A percentile compares a stretch with the other conserved stretches of the same genome.
Conservation (phyloP, 768 basidiomycete species). For the Termitomyces sp. region DNA sequence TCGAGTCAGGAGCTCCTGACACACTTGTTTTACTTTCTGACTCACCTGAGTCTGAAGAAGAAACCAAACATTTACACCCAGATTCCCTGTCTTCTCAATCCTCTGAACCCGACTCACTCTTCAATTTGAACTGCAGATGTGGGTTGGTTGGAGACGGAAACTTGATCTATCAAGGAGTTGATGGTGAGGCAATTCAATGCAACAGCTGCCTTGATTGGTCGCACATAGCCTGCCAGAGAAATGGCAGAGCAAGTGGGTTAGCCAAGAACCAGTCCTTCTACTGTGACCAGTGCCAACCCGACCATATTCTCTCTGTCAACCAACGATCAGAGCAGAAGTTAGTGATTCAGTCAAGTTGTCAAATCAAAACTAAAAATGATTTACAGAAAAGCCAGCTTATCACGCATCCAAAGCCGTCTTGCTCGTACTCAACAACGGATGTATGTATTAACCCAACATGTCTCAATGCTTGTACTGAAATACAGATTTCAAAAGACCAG, state of each 20-base stretch:
- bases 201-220: conserved; percentile 16
- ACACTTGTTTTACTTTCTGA: too few species aligned
- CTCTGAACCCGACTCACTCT: not conserved
- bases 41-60: too few species aligned
- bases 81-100: too few species aligned
- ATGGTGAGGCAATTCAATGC: conserved; percentile 18
- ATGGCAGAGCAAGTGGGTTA: conserved; percentile 13
- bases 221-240: conserved; percentile 18
- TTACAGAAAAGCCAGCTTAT: too few species aligned
- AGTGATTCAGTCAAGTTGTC: too few species aligned
- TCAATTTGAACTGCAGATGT: conserved; percentile 7
- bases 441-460: too few species aligned
- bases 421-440: not conserved
- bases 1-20: too few species aligned
- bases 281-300: not conserved
- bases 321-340: not conserved
- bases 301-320: not conserved
- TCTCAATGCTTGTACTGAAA: not conserved
- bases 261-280: not conserved
- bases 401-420: too few species aligned
- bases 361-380: too few species aligned
- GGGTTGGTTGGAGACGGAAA: conserved; percentile 16
- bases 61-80: too few species aligned
- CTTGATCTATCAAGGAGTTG: conserved; percentile 1
- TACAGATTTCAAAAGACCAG: not conserved